Evolutionary conservation across 2,329 filamentous ascomycete genomes (phyloP), one percentile per base, ranked within the genome.

Genomic region (Aspergillus alliaceus): DNA sequence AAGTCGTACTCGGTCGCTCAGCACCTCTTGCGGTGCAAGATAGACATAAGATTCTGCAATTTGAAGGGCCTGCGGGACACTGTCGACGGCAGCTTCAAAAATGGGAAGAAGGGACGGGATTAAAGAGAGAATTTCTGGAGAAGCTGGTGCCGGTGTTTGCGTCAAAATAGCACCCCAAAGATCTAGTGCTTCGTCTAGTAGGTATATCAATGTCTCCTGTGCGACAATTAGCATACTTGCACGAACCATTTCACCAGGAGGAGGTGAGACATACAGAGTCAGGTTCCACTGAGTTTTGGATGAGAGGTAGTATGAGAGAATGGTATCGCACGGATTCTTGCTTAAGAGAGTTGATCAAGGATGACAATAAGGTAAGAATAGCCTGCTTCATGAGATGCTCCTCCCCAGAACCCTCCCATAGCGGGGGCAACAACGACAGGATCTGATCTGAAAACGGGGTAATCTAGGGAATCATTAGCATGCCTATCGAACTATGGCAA

Each of bases 351-450:
- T 87, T 87, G n/a, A 96, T 90, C 14, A 99, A 81, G 2, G 91
- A 88, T 1, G 90, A 83, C 51, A 98, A 86, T 37, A 98, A 89
- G 2, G 90, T 90, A 56, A 98, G 83, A 52, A 98, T 92, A 1
- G 91, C 87, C 75, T 97, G 93, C 74, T 98, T 98, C 81, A 97
- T 90, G 73, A 98, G 85, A 75, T 92, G 91, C 68, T 95, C 90
- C 59, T 96, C 89, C 0, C 88, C 91, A 2, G 90, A 91, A 51
- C 88, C 85, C 59, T 90, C 87, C 95, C 95, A 99, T 0, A 98
- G 81, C 4, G 82, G 82, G 0, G 93, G 93, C 6, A 98, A 81
- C 12, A 92, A 84, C 1, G 85, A 81, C 73, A 99, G 88, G 59
- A 99, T 90, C 58, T 88, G 86, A 66, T 96, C 91, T 5, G 91